phyloP scores from a whole-genome alignment of 768 basidiomycete genomes.

The Rhodocollybia butyracea region DNA sequence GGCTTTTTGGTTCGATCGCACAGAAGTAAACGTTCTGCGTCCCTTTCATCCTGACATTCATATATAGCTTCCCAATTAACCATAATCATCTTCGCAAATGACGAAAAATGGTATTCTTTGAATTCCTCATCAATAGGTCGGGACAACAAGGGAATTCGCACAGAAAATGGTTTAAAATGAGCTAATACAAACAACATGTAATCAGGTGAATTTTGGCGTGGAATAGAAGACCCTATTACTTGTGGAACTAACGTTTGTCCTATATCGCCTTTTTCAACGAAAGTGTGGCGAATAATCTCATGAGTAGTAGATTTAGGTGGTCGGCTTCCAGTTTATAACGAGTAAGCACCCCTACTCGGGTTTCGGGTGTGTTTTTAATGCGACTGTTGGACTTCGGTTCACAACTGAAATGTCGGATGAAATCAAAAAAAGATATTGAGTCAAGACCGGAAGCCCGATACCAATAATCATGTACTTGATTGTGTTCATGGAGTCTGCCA shows the following conservation, averaged over 20 bases:
- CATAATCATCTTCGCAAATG: conserved; percentile 13
- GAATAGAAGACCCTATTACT: not conserved
- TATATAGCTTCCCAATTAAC: conserved; percentile 29
- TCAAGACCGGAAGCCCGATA: conserved; percentile 12
- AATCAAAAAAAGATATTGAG: conserved; percentile 25
- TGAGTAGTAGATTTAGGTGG: conserved; percentile 13
- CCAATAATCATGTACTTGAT: conserved; percentile 26
- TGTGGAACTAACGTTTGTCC: not conserved
- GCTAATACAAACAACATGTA: conserved; percentile 13
- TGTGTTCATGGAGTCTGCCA: conserved; percentile 12
- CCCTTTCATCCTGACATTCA: conserved; percentile 31
- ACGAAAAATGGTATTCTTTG: not conserved
- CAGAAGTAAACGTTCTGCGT: conserved; percentile 25
- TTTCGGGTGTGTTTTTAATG: not conserved
- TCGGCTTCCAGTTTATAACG: too few species aligned
- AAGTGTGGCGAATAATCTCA: conserved; percentile 14
- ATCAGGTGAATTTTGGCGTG: not conserved
- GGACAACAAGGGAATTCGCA: not conserved
- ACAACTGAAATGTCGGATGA: conserved; percentile 10
- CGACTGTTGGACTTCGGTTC: not conserved
- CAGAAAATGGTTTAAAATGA: conserved; percentile 18
- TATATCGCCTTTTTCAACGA: conserved; percentile 8
- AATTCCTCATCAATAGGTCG: not conserved
- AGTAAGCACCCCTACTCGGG: not conserved
- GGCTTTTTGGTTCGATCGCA: too few species aligned